Conservation (phyloP, 345 rosid species). For the Lepidium didymum region DNA sequence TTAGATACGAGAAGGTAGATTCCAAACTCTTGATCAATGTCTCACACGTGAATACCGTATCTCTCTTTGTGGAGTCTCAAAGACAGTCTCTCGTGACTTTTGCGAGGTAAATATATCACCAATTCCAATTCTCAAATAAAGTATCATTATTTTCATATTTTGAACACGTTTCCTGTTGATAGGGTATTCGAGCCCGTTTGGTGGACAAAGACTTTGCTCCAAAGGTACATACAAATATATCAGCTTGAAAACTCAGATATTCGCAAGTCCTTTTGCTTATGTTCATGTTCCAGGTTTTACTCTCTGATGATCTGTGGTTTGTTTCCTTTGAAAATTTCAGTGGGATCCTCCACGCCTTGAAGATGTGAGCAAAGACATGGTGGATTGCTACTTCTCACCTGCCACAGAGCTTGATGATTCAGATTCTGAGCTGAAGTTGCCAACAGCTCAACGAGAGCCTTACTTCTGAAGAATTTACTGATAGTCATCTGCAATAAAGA, state of each 20-base stretch:
- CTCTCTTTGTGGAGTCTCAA: constrained; percentile 52
- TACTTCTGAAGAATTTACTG: constrained; percentile 22
- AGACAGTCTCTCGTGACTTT: constrained; percentile 60
- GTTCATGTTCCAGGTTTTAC: background rate
- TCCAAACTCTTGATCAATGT: constrained; percentile 77
- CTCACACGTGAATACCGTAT: constrained; percentile 72
- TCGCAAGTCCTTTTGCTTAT: background rate
- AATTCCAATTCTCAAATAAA: background rate
- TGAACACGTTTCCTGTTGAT: background rate
- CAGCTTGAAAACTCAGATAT: background rate
- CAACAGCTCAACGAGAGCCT: constrained; percentile 70
- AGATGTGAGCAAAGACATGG: constrained; percentile 70
- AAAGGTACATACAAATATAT: constrained; percentile 43
- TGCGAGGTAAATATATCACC: constrained; percentile 50
- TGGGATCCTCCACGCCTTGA: constrained; percentile 80
- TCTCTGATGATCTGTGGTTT: background rate
- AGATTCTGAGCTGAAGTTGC: constrained; percentile 76
- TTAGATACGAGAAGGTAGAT: constrained; percentile 88
- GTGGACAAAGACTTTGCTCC: constrained; percentile 91
- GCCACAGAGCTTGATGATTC: constrained; percentile 30
- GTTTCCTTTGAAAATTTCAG: constrained; percentile 30
- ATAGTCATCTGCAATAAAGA: constrained; percentile 3
- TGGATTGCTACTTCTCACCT: constrained; percentile 62
- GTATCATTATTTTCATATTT: background rate
- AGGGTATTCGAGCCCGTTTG: constrained; percentile 81